Base-by-base conservation (phyloP, 768 basidiomycete genomes). In the Coprinopsis strossmayeri region DNA sequence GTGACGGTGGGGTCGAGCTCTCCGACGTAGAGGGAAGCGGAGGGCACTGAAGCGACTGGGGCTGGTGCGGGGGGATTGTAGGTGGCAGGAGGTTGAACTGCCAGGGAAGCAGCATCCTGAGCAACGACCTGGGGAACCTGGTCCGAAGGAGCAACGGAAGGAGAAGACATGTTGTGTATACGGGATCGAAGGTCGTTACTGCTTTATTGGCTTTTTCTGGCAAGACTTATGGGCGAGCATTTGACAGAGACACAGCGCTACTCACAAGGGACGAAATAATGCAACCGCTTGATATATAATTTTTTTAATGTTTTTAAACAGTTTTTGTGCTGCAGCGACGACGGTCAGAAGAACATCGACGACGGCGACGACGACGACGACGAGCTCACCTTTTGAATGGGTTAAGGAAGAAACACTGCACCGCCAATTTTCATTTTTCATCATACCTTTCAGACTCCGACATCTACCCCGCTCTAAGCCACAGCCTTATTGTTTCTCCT, bases 1-100 rank as follows among this genome's bases (percentile, higher is more conserved):
- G 94, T 91, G 70, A 99, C 96, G 56, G 90, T 87, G 60, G 90
- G 85, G 71, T 98, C 96, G 57, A 99, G 87, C 73, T 99, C 96
- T 51, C 96, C 96, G 54, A 99, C 96, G 72, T 99, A 99, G 60
- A 99, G 89, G 51, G 93, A 96, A 20, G 90, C 90, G 46, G 89
- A 91, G 20, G 89, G 88, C 50, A 84, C 74, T 51, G 87, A 75
- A 34, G 82, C 70, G 27, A 82, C 70, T 50, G 71, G 65, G 50
- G 76, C 75, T 25, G 77, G 73, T 51, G 74, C 69, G 62, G 79
- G 75, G 38, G 80, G 71, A 57, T 79, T 78, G 65, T 82, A 79
- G 34, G 82, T 72, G 35, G 76, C 73, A 49, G 76, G 65, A 24
- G 62, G 64, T 30, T 73, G 64, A 41, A 77, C 71, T 30, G 72